Base-by-base conservation (phyloP, 2,329 filamentous ascomycete genomes). In the Xylariaceae sp. region DNA sequence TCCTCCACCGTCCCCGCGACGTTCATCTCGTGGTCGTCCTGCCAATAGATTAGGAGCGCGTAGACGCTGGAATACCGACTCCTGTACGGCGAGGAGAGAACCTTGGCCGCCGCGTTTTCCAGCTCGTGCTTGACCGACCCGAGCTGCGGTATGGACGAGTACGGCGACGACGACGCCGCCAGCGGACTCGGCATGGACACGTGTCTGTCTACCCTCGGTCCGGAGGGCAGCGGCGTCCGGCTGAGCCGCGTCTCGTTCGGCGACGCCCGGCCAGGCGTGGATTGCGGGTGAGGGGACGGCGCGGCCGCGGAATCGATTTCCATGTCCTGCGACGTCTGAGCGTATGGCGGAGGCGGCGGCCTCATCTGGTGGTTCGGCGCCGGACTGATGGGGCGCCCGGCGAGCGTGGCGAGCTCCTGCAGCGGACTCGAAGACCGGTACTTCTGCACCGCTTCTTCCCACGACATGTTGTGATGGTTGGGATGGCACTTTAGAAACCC, bases 391-490 rank as follows among this genome's bases (percentile, higher is more conserved):
- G 73, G 74, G 32, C 73, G 71, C 53, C 70, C 75, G 47, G 69
- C 67, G 32, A 72, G 65, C 30, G 75, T 72, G 29, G 74, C 72
- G 42, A 80, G 75, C 21, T 80, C 78, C 54, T 76, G 77, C 44
- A 79, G 70, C 30, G 79, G 78, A 60, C 79, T 81, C 52, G 77
- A 74, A 39, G 77, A 75, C 53, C 76, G 74, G 67, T 80, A 83
- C 61, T 81, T 82, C 62, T 70, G 72, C 44, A 78, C 72, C 15
- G 80, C 77, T 57, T 83, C 79, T 64, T 82, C 79, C 80, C 80
- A 84, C 10, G 77, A 81, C 78, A 82, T 79, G 59, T 78, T 78
- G 59, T 82, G 80, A 64, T 84, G 80, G 59, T 75, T 79, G 13
- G 80, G 80, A 61, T 83, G 78, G 64, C 80, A 84, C 80, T 69